Evolutionary conservation across 1,284 basidiomycete species (phyloP).

Genomic region (Kwoniella shivajii): DNA sequence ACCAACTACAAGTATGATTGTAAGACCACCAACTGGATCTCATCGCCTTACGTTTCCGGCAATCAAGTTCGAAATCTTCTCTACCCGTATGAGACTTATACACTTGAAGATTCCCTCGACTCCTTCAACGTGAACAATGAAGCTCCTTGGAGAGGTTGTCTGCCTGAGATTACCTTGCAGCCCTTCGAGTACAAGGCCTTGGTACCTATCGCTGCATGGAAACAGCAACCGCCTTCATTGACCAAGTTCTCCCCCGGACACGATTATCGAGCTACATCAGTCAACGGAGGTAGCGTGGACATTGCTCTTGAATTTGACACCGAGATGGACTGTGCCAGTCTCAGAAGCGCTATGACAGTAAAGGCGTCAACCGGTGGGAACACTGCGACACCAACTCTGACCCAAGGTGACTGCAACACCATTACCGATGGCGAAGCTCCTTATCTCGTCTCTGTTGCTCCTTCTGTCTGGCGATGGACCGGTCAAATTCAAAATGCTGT

Average conservation of each 20-base stretch:
- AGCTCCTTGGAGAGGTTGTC: constrained; percentile 72
- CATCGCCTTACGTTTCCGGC: constrained; percentile 68
- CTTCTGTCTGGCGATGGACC: constrained; percentile 70
- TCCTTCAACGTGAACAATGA: constrained; percentile 66
- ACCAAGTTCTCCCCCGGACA: constrained; percentile 81
- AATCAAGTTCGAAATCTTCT: constrained; percentile 72
- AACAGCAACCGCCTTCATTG: constrained; percentile 67
- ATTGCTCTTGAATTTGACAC: constrained; percentile 76
- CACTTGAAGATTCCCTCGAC: constrained; percentile 64
- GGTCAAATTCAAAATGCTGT: constrained; percentile 71
- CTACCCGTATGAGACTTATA: constrained; percentile 76
- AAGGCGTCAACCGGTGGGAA: constrained; percentile 70
- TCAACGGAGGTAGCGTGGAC: constrained; percentile 60
- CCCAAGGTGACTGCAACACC: constrained; percentile 28
- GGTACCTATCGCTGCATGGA: constrained; percentile 70
- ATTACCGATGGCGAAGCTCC: constrained; percentile 54
- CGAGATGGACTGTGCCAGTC: constrained; percentile 69
- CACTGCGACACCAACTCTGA: constrained; percentile 59
- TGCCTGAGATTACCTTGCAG: constrained; percentile 66
- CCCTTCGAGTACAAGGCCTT: constrained; percentile 78
- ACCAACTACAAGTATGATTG: constrained; percentile 67
- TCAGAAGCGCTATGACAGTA: constrained; percentile 66
- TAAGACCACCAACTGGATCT: constrained; percentile 64
- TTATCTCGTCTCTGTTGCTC: constrained; percentile 61
- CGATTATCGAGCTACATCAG: constrained; percentile 69